Base-by-base conservation (phyloP, 2,329 filamentous ascomycete species). In the Colletotrichum australisinense region DNA sequence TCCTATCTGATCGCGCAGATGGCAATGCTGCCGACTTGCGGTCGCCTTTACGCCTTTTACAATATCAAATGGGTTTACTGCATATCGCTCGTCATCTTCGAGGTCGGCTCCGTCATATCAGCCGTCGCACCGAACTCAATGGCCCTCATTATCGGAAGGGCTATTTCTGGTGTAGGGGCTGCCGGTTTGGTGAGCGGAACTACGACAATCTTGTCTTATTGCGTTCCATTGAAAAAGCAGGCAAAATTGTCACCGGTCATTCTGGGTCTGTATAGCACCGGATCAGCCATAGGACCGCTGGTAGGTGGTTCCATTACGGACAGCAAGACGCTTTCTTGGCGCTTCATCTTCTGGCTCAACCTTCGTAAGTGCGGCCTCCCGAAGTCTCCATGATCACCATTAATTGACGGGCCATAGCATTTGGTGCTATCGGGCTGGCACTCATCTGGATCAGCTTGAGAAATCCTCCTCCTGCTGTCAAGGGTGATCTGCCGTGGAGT, bases 61-160 rank as follows among this genome's bases (percentile, higher is more conserved):
- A 79, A 79, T 46, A 74, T 79, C 8, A 83, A 82, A 52, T 78
- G 77, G 74, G 67, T 79, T 0, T 82, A 78, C 46, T 60, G 81
- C 5, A 52, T 63, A 0, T 74, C 76, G 1, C 74, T 80, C 0
- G 63, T 69, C 1, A 55, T 80, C 3, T 81, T 81, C 14, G 78
- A 81, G 53, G 62, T 67, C 1, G 80, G 79, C 0, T 79, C 77
- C 4, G 64, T 81, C 4, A 67, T 82, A 1, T 81, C 65, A 14
- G 76, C 65, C 3, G 66, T 62, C 2, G 76, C 75, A 3, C 74
- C 75, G 5, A 75, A 58, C 30, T 73, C 67, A 14, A 38, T 69
- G 4, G 71, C 63, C 11, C 63, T 77, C 42, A 76, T 77, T 32
- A 46, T 76, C 14, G 76, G 76, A 4, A 68, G 75, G 5, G 76